phyloP scores from a whole-genome alignment of 768 basidiomycete genomes.

The Mycena galericulata region DNA sequence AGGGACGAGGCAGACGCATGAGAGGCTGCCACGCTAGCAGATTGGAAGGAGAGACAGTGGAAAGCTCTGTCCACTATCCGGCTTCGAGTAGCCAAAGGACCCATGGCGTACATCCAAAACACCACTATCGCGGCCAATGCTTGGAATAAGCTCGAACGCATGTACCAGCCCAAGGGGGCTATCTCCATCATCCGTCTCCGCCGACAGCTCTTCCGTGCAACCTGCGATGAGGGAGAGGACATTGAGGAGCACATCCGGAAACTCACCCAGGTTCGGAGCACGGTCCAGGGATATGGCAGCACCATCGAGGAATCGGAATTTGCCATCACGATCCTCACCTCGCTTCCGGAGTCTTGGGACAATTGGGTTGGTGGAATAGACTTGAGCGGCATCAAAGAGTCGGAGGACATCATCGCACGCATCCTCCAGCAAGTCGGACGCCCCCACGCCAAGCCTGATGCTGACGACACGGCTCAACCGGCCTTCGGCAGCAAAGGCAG shows the following conservation, averaged over 20 bases:
- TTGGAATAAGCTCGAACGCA: too few relatives aligned
- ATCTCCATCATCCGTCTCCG: too few relatives aligned
- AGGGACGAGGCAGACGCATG: too few relatives aligned
- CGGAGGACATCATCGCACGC: conserved; percentile 35
- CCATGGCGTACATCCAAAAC: too few relatives aligned
- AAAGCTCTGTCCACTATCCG: too few relatives aligned
- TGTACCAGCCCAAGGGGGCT: too few relatives aligned
- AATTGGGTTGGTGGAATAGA: conserved; percentile 41
- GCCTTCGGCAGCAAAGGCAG: conserved; percentile 1
- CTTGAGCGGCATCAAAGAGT: conserved; percentile 28
- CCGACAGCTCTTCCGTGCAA: conserved; percentile 41
- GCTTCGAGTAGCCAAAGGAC: too few relatives aligned
- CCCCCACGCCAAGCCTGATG: conserved; percentile 10
- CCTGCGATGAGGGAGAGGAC: too few relatives aligned
- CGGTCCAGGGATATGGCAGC: conserved; percentile 35
- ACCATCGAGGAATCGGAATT: conserved; percentile 45
- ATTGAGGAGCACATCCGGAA: conserved; percentile 47
- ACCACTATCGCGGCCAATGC: too few relatives aligned
- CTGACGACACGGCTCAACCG: conserved; percentile 12
- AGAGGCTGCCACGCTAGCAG: too few relatives aligned
- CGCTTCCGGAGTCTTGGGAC: conserved; percentile 49
- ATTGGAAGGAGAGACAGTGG: not conserved
- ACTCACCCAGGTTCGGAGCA: conserved; percentile 41
- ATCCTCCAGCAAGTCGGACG: conserved; percentile 38
- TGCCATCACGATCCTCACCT: conserved; percentile 43